These are phyloP conservation scores for Leccinum glutinopallens DNA, from an alignment of 1,284 basidiomycete species.

Conservation along the genomic window DNA sequence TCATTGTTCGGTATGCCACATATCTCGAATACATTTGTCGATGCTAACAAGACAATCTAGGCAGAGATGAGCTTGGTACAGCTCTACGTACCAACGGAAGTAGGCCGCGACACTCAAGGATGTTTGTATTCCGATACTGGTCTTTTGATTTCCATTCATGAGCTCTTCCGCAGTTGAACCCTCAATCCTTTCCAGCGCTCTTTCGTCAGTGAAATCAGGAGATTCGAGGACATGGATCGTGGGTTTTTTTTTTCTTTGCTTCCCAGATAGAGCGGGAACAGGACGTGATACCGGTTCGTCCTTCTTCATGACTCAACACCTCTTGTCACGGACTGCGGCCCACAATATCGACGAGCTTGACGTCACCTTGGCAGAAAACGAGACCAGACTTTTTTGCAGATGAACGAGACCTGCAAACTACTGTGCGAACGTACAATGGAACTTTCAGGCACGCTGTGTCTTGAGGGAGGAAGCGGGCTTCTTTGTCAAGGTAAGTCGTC, in stretches of 20 bases:
- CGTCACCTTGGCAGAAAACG: constrained; percentile 86
- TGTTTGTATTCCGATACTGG: constrained; percentile 48
- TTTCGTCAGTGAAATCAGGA: constrained; percentile 93
- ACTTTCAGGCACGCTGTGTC: too few relatives aligned
- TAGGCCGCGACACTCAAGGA: constrained; percentile 99
- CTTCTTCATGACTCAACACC: constrained; percentile 80
- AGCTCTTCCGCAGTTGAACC: constrained; percentile 73
- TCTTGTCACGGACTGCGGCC: constrained; percentile 85
- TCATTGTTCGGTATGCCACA: constrained; percentile 70
- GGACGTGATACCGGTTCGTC: constrained; percentile 79
- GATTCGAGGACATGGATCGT: constrained; percentile 95
- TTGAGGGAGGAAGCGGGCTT: too few relatives aligned
- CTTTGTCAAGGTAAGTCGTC: too few relatives aligned
- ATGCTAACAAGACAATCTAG: constrained; percentile 42
- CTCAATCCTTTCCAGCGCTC: constrained; percentile 99
- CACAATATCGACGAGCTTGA: constrained; percentile 95
- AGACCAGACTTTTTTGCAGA: constrained; percentile 84
- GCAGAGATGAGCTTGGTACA: constrained; percentile 96
- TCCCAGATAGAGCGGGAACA: constrained; percentile 87
- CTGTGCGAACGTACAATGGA: constrained; percentile 81
- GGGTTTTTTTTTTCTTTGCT: constrained; percentile 79
- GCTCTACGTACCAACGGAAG: constrained; percentile 97
- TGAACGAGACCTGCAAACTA: constrained; percentile 94
- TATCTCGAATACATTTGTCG: neutral
- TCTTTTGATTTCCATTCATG: constrained; percentile 4